phyloP scores from a whole-genome alignment of 768 basidiomycete genomes.

The Macrolepiota albuminosa region DNA sequence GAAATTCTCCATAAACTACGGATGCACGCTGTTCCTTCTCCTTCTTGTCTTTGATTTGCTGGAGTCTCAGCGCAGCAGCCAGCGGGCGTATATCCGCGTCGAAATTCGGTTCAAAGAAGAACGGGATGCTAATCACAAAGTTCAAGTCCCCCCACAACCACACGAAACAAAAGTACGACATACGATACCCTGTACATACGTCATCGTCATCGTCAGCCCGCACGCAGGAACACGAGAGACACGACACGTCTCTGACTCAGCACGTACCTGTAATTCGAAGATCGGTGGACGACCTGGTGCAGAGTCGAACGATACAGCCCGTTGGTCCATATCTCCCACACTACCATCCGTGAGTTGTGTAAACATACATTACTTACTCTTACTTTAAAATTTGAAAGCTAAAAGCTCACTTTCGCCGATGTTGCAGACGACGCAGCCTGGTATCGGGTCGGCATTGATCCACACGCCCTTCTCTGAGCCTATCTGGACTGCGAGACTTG shows the following conservation, averaged over 20 bases:
- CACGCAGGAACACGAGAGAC: not conserved
- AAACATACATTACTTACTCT: too few relatives aligned
- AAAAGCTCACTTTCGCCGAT: slow-evolving; percentile 76
- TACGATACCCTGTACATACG: slow-evolving; percentile 59
- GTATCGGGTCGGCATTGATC: slow-evolving; percentile 83
- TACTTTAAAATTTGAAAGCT: too few relatives aligned
- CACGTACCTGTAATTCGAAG: slow-evolving; percentile 61
- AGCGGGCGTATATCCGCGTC: slow-evolving; percentile 65
- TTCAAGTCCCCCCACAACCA: not conserved
- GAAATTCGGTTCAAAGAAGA: slow-evolving; percentile 94
- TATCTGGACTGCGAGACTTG: slow-evolving; percentile 44
- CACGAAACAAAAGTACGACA: slow-evolving; percentile 20
- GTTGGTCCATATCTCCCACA: slow-evolving; percentile 92
- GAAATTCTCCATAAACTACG: slow-evolving; percentile 75
- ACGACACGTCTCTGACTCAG: slow-evolving; percentile 14
- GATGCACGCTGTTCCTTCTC: slow-evolving; percentile 27
- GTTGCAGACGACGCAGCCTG: slow-evolving; percentile 84
- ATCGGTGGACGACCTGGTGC: slow-evolving; percentile 82
- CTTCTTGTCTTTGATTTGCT: slow-evolving; percentile 18
- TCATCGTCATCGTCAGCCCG: not conserved
- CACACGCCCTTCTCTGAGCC: slow-evolving; percentile 60
- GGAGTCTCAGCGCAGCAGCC: slow-evolving; percentile 48
- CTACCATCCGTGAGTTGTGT: slow-evolving; percentile 26
- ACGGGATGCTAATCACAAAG: slow-evolving; percentile 58
- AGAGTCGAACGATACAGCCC: slow-evolving; percentile 83